Conservation (phyloP, 2,329 filamentous ascomycete species). For the Didymella pomorum region DNA sequence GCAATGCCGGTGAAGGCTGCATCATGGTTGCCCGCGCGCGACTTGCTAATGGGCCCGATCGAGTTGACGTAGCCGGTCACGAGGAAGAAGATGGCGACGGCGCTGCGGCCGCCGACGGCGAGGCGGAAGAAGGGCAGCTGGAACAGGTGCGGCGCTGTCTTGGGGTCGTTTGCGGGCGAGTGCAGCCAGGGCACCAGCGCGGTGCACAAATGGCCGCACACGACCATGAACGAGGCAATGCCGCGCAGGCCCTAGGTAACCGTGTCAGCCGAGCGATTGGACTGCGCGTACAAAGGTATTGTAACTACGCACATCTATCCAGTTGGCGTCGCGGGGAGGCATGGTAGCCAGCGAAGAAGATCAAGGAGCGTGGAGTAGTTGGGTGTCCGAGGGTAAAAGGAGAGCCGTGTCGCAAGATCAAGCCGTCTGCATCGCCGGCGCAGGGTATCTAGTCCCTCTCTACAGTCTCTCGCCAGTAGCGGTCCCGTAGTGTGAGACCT, state of each 20-base stretch:
- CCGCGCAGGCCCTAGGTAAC: conserved; percentile 52
- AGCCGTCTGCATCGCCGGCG: conserved; percentile 21
- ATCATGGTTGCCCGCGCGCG: conserved; percentile 62
- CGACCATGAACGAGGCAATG: conserved; percentile 54
- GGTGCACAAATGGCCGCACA: conserved; percentile 54
- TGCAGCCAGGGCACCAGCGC: conserved; percentile 54
- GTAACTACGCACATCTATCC: conserved; percentile 46
- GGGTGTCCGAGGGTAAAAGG: conserved; percentile 21
- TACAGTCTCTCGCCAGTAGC: not conserved
- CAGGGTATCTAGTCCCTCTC: conserved; percentile 10
- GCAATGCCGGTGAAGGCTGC: conserved; percentile 63
- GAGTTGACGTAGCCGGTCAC: conserved; percentile 73
- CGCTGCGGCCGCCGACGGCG: conserved; percentile 59
- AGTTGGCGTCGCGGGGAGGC: conserved; percentile 51
- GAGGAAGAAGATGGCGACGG: conserved; percentile 52
- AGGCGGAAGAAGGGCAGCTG: conserved; percentile 68
- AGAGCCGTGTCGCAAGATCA: conserved; percentile 8
- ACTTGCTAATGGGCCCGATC: conserved; percentile 66
- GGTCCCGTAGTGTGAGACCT: not conserved
- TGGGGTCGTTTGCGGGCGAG: conserved; percentile 52
- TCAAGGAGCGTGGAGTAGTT: conserved; percentile 18
- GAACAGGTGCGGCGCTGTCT: conserved; percentile 58
- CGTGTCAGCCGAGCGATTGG: conserved; percentile 31
- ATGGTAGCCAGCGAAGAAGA: conserved; percentile 28
- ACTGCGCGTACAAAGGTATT: conserved; percentile 39